Evolutionary conservation across 2,329 filamentous ascomycete species (phyloP).

Genomic region (Massarina eburnea): DNA sequence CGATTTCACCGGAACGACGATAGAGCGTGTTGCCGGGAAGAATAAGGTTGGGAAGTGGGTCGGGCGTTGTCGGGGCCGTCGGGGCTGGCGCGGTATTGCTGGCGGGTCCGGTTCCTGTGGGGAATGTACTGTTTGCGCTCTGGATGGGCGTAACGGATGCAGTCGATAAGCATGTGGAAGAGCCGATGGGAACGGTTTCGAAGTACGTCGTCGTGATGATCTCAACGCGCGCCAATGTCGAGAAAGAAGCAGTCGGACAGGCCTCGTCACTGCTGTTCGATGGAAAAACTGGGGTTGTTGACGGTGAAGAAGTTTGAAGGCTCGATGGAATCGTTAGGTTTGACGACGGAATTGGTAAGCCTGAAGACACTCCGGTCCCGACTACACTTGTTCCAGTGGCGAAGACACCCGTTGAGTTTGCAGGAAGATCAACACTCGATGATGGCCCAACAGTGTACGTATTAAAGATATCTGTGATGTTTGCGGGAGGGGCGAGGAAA

Average conservation of each 20-base stretch:
- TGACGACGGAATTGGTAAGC: neutral
- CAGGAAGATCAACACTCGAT: conserved; percentile 1
- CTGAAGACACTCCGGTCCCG: neutral
- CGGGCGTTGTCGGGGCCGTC: conserved; percentile 4
- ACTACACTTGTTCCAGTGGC: neutral
- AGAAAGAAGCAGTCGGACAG: conserved; percentile 3
- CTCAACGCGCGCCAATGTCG: neutral
- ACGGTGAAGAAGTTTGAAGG: neutral
- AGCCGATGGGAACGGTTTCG: conserved; percentile 3
- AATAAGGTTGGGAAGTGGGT: conserved; percentile 6
- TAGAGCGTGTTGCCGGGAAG: neutral
- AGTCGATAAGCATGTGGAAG: conserved; percentile 8
- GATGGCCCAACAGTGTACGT: conserved; percentile 1
- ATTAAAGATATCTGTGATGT: neutral
- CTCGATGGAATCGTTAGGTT: conserved; percentile 1
- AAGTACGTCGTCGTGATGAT: conserved; percentile 8
- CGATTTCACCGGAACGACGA: conserved; percentile 18
- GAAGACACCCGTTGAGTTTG: conserved; percentile 8
- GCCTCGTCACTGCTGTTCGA: neutral
- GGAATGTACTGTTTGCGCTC: conserved; percentile 8
- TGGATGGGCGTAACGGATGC: conserved; percentile 4
- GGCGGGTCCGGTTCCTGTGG: conserved; percentile 6
- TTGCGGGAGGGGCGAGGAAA: neutral
- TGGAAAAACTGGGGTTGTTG: neutral
- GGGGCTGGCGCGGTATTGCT: conserved; percentile 6